A percentile compares a stretch with the other conserved stretches of the same genome.
phyloP scores from a whole-genome alignment of 176 grass and related monocot genomes.

The Guadua angustifolia region DNA sequence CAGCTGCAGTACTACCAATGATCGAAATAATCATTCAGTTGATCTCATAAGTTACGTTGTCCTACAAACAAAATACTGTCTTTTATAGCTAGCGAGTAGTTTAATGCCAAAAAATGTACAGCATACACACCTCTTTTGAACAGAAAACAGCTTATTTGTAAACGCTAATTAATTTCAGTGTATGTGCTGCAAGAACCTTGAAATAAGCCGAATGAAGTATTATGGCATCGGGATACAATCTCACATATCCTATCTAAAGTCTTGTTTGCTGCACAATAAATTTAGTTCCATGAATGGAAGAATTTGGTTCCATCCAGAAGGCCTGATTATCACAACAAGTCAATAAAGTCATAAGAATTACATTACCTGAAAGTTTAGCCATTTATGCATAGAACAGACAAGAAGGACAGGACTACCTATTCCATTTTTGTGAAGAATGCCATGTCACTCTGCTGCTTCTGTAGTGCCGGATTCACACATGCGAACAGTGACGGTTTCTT shows the following conservation, averaged over 20 bases:
- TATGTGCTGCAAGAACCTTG: background rate
- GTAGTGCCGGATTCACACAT: slow-evolving; percentile 63
- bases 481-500: slow-evolving; percentile 72
- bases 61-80: background rate
- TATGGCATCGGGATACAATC: background rate
- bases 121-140: background rate
- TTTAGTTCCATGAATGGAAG: slow-evolving; percentile 1
- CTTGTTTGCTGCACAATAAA: background rate
- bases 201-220: background rate
- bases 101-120: background rate
- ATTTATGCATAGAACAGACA: background rate
- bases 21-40: background rate
- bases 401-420: slow-evolving; percentile 42
- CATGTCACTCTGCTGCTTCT: slow-evolving; percentile 72
- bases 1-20: background rate
- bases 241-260: background rate
- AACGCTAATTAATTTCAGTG: background rate
- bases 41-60: background rate
- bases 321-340: slow-evolving; percentile 16
- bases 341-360: background rate
- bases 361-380: background rate
- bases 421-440: slow-evolving; percentile 55
- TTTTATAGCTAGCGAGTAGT: background rate
- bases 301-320: slow-evolving; percentile 18
- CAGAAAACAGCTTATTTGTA: background rate